Evolutionary conservation across 1,284 basidiomycete genomes (phyloP).

Genomic region (Hemileia vastatrix): DNA sequence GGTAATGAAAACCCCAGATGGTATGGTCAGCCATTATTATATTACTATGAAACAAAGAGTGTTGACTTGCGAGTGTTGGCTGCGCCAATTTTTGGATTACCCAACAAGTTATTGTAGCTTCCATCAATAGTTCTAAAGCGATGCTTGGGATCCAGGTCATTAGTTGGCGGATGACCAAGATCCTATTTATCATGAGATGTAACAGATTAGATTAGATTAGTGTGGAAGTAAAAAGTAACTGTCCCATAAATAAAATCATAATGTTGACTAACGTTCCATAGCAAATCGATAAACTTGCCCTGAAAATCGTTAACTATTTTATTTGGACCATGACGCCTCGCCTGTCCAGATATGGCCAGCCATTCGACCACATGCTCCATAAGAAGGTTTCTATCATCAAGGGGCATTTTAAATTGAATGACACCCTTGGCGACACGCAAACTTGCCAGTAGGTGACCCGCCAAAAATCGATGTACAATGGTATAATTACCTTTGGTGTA

Average conservation of each 20-base stretch:
- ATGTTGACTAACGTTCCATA: constrained; percentile 18
- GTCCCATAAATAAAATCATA: background rate
- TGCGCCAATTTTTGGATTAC: constrained; percentile 13
- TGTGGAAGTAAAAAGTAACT: background rate
- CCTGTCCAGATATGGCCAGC: constrained; percentile 9
- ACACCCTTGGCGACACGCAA: no score
- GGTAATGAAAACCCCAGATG: no score
- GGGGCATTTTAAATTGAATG: no score
- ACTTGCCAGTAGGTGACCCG: no score
- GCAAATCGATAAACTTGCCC: constrained; percentile 20
- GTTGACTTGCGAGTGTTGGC: no score
- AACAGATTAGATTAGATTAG: background rate
- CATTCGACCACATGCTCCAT: constrained; percentile 19
- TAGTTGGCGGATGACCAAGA: constrained; percentile 15
- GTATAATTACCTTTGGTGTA: no score
- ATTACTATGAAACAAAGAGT: no score
- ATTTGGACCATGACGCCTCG: constrained; percentile 7
- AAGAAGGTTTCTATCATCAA: constrained; percentile 20
- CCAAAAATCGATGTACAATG: no score
- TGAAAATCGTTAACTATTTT: constrained; percentile 17
- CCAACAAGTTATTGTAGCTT: constrained; percentile 18
- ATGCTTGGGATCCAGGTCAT: constrained; percentile 13
- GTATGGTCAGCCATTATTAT: no score
- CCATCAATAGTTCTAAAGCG: constrained; percentile 17
- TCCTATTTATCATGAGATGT: constrained; percentile 6